Base-by-base conservation (phyloP, 2,329 filamentous ascomycete species). In the Diaporthe sp. region DNA sequence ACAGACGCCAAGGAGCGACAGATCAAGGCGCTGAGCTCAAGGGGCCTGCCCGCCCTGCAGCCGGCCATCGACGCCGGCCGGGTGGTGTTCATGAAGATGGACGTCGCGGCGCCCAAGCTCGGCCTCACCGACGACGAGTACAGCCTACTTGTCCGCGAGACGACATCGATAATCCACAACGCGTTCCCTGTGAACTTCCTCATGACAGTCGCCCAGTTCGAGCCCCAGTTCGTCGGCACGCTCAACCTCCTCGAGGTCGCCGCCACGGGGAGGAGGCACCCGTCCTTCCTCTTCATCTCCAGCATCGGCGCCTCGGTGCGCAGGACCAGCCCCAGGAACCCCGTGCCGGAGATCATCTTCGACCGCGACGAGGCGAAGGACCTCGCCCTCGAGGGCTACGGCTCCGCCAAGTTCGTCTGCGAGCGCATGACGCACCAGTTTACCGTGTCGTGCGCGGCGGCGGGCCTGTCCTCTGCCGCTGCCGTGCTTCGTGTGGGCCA, bases 141-240 rank as follows among this genome's bases (percentile, higher is more conserved):
- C 72, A 70, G 76, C n/a, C 71, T 78, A 13, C 77, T 86, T 4
- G 74, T 76, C 4, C 60, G 74, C 49, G 76, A 82, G 6, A 79
- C 86, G 10, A 88, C 86, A 0, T 78, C 82, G 31, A 82, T 87
- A 68, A 84, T 89, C 71, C 87, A 89, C 81, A 82, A 83, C 49
- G 86, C 87, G 1, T 88, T 87, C 87, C 84, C 86, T 1, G 88
- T 89, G 15, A 88, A 89, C 78, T 89, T 89, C 83, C 87, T 87
- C 77, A 82, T 89, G 73, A 82, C 84, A 0, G 82, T 87, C 0
- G 79, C 82, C n/a, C 86, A 84, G 75, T 88, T 89, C 78, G 84
- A 86, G 74, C 80, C 83, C 12, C 84, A 88, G 77, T 85, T 89
- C 77, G 81, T 79, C 15, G 87, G 85, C 4, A 80, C 86, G 22